Base-by-base conservation (phyloP, 2,329 filamentous ascomycete genomes). In the Zalaria sp. region DNA sequence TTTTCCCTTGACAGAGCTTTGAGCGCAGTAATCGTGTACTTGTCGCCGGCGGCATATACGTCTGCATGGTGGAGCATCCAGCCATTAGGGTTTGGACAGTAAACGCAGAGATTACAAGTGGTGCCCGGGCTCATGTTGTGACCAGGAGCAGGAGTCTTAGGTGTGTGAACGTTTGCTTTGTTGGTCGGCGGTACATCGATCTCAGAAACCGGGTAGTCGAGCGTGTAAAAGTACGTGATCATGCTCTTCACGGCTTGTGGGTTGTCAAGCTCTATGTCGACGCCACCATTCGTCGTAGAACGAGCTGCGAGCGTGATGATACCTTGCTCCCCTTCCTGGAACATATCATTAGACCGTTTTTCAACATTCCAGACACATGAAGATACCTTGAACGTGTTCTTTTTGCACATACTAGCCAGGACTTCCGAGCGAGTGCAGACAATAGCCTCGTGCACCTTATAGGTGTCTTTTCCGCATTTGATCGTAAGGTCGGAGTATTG, bases 151-250 rank as follows among this genome's bases (percentile, higher is more conserved):
- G 18, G 18, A 18, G 18, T 18, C 38, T 4, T 2, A 34, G 28
- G n/a, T 37, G 35, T 3, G 6, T 25, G 27, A 39, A 35, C 6
- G 38, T 27, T 6, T 27, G 37, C 4, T 10, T 38, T 37, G 27
- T 34, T 32, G 9, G 36, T 37, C 27, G 18, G 18, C 18, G 18
- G 18, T 18, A 18, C 18, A 18, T 43, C 40, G 27, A 36, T 27
- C 34, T 35, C 35, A n/a, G 40, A 34, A 27, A 18, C 18, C 18
- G 18, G 25, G 10, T 46, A 45, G 35, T 46, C 45, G 18, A 46
- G 27, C 28, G 44, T 35, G 27, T 57, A 57, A 42, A 55, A 48
- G 47, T 46, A 55, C 28, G 56, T 34, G 18, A 55, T 45, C 51
- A 56, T 53, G 10, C 43, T 37, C 40, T 49, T 47, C 18, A 57